Evolutionary conservation across 2,329 filamentous ascomycete genomes (phyloP).

Genomic region (Cercospora sp.): DNA sequence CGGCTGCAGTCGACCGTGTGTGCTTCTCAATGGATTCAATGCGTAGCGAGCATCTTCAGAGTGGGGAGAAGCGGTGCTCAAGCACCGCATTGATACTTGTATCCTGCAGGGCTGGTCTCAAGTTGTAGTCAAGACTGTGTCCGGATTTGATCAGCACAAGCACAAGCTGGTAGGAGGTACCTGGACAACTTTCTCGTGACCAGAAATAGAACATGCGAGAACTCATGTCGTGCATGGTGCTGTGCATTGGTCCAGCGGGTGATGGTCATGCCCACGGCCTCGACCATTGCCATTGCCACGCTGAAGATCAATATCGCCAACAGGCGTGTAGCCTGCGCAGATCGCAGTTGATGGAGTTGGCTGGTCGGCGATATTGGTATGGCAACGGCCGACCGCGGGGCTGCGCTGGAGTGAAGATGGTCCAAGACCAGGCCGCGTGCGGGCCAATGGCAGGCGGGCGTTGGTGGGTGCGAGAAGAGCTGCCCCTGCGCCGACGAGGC

Average conservation of each 20-base stretch:
- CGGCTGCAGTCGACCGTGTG: background rate
- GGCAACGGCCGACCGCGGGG: background rate
- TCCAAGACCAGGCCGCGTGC: background rate
- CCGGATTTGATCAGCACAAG: background rate
- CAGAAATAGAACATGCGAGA: background rate
- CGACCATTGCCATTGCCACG: background rate
- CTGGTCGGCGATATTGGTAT: background rate
- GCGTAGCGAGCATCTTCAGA: background rate
- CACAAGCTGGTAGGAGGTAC: background rate
- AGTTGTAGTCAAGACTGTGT: background rate
- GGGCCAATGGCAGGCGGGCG: background rate
- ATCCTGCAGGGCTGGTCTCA: background rate
- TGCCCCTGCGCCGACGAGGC: background rate
- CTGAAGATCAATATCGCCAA: background rate
- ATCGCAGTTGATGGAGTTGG: background rate
- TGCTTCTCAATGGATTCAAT: background rate
- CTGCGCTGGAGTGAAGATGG: background rate
- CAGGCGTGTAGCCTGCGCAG: background rate
- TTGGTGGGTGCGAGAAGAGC: background rate
- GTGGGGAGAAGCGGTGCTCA: background rate
- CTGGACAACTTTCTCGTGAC: background rate
- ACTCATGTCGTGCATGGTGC: background rate
- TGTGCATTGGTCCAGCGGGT: background rate
- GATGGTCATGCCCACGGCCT: background rate
- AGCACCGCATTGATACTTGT: background rate